Evolutionary conservation across 2,329 filamentous ascomycete species (phyloP), one percentile per base, ranked within the genome.

Genomic region (Sphaerostilbella broomeana): DNA sequence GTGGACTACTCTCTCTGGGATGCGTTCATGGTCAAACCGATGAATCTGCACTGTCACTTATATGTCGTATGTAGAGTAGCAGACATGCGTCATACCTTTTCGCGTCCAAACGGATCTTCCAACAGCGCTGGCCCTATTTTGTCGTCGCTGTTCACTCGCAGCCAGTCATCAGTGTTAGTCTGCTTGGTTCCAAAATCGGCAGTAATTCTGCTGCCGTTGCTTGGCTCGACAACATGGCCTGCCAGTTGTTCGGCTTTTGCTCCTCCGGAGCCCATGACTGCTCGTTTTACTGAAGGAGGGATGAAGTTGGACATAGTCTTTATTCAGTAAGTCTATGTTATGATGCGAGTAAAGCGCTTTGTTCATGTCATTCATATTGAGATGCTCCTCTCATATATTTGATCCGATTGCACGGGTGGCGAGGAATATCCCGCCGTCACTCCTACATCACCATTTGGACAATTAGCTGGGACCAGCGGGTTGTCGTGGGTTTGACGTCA

Each of bases 131-230:
- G 83, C 0, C 86, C 86, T 2, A 70, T 78, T 40, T 77, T 67
- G 32, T 84, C 72, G 3, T 78, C 69, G 24, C 65, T 78, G 18
- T 67, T 72, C 5, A 81, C 70, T 37, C 75, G 77, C 38, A 94
- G 67, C 86, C 85, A 92, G 56, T 88, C 73, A 53, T 94, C 87
- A 1, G 81, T 81, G 51, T 82, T 82, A 28, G 68, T 65, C 52
- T 87, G 73, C 60, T 81, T 86, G 19, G 82, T 77, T 16, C 87
- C 87, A 62, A 73, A 86, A 53, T 94, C 86, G 34, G 81, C 82
- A 0, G 86, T 90, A 48, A 88, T 76, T 26, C 74, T 70, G 21
- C 72, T 67, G 25, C 76, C 70, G 35, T 72, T 61, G 30, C 73
- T 63, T 2, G 77, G 69, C 54, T 86, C 70, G 39, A 77, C 72